These are phyloP conservation scores for Wickerhamomyces ciferrii DNA, from an alignment of 805 yeast species.

Conservation along the genomic window DNA sequence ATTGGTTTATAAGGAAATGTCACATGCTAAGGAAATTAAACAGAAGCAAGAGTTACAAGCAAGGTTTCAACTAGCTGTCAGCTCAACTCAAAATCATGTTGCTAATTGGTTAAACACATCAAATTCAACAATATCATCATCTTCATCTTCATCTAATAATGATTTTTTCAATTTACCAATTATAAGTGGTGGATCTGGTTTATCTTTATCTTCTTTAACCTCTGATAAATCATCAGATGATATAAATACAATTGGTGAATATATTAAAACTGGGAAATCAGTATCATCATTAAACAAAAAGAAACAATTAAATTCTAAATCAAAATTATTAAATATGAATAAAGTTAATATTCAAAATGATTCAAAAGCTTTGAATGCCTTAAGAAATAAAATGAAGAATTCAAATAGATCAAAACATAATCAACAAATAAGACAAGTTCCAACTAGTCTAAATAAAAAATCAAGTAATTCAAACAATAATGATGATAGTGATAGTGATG, in stretches of 20 bases:
- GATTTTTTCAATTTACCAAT: constrained; percentile 21
- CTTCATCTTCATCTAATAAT: background rate
- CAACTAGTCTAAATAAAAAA: background rate
- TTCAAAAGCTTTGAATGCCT: constrained; percentile 18
- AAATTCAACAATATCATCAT: background rate
- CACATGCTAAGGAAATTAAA: constrained; percentile 20
- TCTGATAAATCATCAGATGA: background rate
- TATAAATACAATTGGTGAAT: constrained; percentile 22
- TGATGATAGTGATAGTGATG: constrained; percentile 17
- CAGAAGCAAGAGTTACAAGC: constrained; percentile 20
- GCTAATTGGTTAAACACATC: constrained; percentile 17
- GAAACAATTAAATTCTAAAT: constrained; percentile 1
- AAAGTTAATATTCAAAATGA: constrained; percentile 6
- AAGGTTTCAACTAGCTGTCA: constrained; percentile 15
- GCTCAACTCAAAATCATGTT: constrained; percentile 12
- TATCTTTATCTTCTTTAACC: constrained; percentile 6
- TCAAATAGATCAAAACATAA: constrained; percentile 5
- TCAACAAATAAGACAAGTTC: background rate
- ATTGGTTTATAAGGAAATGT: no score
- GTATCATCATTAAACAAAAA: constrained; percentile 10
- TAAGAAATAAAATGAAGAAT: constrained; percentile 19
- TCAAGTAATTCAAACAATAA: background rate
- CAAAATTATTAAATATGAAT: background rate
- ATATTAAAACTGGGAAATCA: constrained; percentile 17
- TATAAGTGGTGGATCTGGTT: constrained; percentile 16